Percentiles rank a stretch among this genome's conserved stretches.
Conservation (phyloP, 2,329 filamentous ascomycete genomes). For the Pseudogymnoascus sp. region DNA sequence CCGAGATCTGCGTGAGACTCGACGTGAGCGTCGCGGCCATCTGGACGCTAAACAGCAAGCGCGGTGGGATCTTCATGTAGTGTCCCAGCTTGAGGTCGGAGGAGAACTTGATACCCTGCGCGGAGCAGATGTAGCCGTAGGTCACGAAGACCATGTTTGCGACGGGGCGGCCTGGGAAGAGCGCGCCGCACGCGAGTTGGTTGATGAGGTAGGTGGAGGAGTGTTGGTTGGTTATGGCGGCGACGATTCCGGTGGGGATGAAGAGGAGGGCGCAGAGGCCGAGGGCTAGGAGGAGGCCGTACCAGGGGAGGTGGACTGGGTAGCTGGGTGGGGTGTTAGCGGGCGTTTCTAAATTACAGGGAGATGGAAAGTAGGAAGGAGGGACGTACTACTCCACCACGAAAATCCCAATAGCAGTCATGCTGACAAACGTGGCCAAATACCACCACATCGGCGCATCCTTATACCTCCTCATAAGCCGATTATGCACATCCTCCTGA, state of each 20-base stretch:
- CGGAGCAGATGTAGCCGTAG: slow-evolving; percentile 82
- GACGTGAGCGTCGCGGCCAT: slow-evolving; percentile 68
- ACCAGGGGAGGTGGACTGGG: slow-evolving; percentile 77
- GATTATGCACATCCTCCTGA: slow-evolving; percentile 74
- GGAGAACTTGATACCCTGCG: slow-evolving; percentile 83
- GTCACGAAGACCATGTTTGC: slow-evolving; percentile 93
- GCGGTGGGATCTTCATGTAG: slow-evolving; percentile 79
- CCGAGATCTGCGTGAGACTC: slow-evolving; percentile 71
- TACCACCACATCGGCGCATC: slow-evolving; percentile 82
- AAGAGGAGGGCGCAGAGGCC: slow-evolving; percentile 73
- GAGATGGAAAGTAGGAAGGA: neutral
- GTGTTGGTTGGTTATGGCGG: slow-evolving; percentile 87
- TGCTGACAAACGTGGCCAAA: slow-evolving; percentile 62
- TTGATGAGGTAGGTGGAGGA: slow-evolving; percentile 81
- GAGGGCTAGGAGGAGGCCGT: slow-evolving; percentile 71
- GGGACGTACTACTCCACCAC: slow-evolving; percentile 68
- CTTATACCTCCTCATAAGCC: slow-evolving; percentile 73
- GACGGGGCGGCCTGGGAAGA: slow-evolving; percentile 77
- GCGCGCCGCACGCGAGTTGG: slow-evolving; percentile 71
- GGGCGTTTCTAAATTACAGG: no score
- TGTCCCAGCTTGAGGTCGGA: slow-evolving; percentile 81
- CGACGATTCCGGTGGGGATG: slow-evolving; percentile 85
- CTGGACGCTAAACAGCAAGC: slow-evolving; percentile 71
- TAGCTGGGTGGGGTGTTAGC: no score
- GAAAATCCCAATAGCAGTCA: slow-evolving; percentile 73